phyloP scores from a whole-genome alignment of 352 stramenopile species.

The Thalassiosira livingstoniorum region DNA sequence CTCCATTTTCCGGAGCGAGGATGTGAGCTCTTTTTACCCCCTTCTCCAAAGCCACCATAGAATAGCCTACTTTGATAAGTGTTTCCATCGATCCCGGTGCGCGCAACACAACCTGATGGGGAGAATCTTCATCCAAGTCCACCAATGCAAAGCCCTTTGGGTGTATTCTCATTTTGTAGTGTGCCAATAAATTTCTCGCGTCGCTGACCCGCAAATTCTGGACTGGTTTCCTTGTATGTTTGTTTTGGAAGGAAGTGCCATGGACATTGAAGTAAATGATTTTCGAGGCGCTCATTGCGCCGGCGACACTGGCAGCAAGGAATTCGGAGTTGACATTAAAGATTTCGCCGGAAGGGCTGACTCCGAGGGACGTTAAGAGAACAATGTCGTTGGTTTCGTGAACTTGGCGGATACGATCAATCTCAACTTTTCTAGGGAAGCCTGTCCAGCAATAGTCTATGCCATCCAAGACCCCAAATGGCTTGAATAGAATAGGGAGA shows the following conservation, averaged over 20 bases:
- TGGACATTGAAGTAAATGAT: constrained; percentile 87
- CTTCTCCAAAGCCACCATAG: constrained; percentile 79
- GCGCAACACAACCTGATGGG: constrained; percentile 40
- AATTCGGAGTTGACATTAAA: constrained; percentile 89
- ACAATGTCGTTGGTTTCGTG: constrained; percentile 95
- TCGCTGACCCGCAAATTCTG: constrained; percentile 82
- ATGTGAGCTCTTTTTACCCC: constrained; percentile 88
- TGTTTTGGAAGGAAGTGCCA: constrained; percentile 77
- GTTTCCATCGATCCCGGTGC: constrained; percentile 62
- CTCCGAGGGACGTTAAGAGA: constrained; percentile 94
- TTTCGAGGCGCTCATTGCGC: constrained; percentile 84
- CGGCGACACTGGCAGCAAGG: constrained; percentile 81
- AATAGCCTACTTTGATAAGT: constrained; percentile 80
- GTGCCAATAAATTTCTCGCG: constrained; percentile 74
- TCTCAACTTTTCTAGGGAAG: constrained; percentile 95
- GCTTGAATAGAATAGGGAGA: constrained; percentile 37
- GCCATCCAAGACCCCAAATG: constrained; percentile 85
- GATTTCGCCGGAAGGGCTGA: constrained; percentile 94
- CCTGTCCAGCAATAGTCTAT: constrained; percentile 88
- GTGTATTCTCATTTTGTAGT: constrained; percentile 74
- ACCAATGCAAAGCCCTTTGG: constrained; percentile 66
- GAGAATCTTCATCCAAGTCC: constrained; percentile 53
- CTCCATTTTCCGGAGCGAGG: constrained; percentile 84
- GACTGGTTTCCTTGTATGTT: constrained; percentile 69
- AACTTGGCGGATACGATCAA: constrained; percentile 90